Conservation (phyloP, 1,284 basidiomycete genomes). For the Naganishia liquefaciens region DNA sequence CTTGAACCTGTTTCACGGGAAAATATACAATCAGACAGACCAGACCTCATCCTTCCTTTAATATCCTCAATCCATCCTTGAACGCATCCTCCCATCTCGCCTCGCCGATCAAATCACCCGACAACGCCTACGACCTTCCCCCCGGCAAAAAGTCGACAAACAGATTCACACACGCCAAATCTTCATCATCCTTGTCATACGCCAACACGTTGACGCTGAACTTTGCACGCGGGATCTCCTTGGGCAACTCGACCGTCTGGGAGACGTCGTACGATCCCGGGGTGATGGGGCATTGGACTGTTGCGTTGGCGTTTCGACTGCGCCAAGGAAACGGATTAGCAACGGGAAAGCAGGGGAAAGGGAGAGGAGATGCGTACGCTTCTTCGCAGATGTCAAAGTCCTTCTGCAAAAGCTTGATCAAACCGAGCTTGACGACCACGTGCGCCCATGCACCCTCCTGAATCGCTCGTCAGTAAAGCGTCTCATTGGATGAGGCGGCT, state of each 20-base stretch:
- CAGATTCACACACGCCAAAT: constrained; percentile 78
- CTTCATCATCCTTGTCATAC: constrained; percentile 73
- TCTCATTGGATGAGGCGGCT: background rate
- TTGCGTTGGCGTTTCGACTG: constrained; percentile 64
- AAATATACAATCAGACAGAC: constrained; percentile 3
- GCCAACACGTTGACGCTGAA: constrained; percentile 74
- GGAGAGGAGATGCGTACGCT: constrained; percentile 63
- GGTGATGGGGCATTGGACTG: constrained; percentile 75
- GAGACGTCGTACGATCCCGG: constrained; percentile 67
- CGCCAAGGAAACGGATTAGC: background rate
- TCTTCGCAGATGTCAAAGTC: constrained; percentile 85
- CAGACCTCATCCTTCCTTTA: background rate
- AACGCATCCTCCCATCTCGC: background rate
- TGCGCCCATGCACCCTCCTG: constrained; percentile 91
- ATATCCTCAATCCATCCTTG: background rate
- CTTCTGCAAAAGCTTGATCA: constrained; percentile 79
- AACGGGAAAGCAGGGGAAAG: background rate
- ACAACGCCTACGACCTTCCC: constrained; percentile 5
- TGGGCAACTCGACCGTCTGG: constrained; percentile 80
- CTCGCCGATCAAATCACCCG: background rate
- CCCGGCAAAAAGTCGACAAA: constrained; percentile 60
- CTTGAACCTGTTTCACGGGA: background rate
- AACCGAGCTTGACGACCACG: constrained; percentile 82
- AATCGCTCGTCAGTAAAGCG: background rate
- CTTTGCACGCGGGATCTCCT: constrained; percentile 90